Percentiles rank a stretch among this genome's conserved stretches.
phyloP scores from a whole-genome alignment of 2,329 filamentous ascomycete species.

The Colletotrichum limetticola region DNA sequence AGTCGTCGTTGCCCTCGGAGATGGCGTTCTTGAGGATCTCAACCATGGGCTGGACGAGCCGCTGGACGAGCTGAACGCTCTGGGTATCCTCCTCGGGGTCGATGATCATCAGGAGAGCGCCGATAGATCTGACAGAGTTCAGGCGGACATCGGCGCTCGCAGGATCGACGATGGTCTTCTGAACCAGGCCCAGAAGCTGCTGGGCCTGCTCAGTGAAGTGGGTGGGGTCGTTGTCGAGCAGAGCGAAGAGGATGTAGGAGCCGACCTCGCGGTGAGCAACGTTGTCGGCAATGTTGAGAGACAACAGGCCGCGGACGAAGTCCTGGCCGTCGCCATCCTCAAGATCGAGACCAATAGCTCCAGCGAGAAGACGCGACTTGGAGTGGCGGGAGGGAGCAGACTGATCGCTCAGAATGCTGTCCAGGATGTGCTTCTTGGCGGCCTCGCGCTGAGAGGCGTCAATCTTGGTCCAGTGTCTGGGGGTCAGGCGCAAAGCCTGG shows the following conservation, averaged over 20 bases:
- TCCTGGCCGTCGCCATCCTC: slow-evolving; percentile 79
- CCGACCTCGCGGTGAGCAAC: slow-evolving; percentile 88
- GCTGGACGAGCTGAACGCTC: slow-evolving; percentile 79
- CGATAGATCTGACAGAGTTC: slow-evolving; percentile 92
- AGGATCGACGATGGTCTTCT: slow-evolving; percentile 87
- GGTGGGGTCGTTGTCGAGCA: slow-evolving; percentile 88
- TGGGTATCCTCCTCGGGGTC: slow-evolving; percentile 86
- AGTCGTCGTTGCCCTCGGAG: slow-evolving; percentile 83
- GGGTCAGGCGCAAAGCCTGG: slow-evolving; percentile 84
- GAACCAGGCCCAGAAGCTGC: slow-evolving; percentile 85
- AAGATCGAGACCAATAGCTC: slow-evolving; percentile 87
- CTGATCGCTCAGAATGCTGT: slow-evolving; percentile 84
- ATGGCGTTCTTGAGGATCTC: slow-evolving; percentile 87
- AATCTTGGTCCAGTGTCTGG: slow-evolving; percentile 86
- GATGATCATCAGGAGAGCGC: slow-evolving; percentile 86
- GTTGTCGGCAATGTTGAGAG: slow-evolving; percentile 79
- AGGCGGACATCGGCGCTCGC: slow-evolving; percentile 92
- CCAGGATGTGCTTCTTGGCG: slow-evolving; percentile 84
- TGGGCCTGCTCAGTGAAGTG: slow-evolving; percentile 84
- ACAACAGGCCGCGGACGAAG: slow-evolving; percentile 81
- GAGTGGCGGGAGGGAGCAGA: slow-evolving; percentile 84
- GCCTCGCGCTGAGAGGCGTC: slow-evolving; percentile 80
- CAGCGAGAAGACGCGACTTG: slow-evolving; percentile 86
- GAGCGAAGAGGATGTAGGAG: slow-evolving; percentile 91
- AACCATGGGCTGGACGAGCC: slow-evolving; percentile 88